phyloP scores from a whole-genome alignment of 768 basidiomycete species.

The Tricholoma flavovirens region DNA sequence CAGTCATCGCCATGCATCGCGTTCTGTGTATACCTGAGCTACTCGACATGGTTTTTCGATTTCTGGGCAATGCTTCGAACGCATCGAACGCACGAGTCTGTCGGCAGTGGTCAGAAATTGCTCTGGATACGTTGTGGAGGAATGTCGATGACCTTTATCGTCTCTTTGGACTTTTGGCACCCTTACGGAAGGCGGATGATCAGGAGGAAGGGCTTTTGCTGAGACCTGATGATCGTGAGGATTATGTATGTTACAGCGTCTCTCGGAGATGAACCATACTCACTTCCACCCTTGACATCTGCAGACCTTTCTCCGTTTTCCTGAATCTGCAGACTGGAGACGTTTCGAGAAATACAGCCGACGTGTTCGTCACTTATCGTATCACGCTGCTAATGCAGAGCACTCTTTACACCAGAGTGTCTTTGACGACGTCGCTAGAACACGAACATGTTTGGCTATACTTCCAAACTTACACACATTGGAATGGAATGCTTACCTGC shows the following conservation, averaged over 20 bases:
- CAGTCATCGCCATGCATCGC: slow-evolving; percentile 18
- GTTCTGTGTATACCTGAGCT: slow-evolving; percentile 55
- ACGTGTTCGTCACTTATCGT: slow-evolving; percentile 38
- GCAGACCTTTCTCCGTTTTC: slow-evolving; percentile 37
- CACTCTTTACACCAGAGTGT: slow-evolving; percentile 26
- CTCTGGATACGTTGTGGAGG: slow-evolving; percentile 54
- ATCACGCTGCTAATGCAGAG: slow-evolving; percentile 12
- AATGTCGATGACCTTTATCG: slow-evolving; percentile 40
- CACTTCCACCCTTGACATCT: background rate
- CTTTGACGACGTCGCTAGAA: slow-evolving; percentile 53
- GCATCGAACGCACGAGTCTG: slow-evolving; percentile 47
- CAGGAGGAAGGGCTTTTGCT: background rate
- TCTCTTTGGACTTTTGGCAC: slow-evolving; percentile 46
- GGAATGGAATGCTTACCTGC: slow-evolving; percentile 35
- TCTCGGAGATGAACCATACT: background rate
- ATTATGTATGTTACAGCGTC: slow-evolving; percentile 15
- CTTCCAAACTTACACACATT: slow-evolving; percentile 51
- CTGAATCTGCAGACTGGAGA: slow-evolving; percentile 46
- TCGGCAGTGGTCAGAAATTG: slow-evolving; percentile 53
- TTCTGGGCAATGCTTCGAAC: slow-evolving; percentile 36
- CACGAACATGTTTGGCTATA: slow-evolving; percentile 46
- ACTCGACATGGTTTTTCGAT: slow-evolving; percentile 49
- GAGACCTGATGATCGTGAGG: slow-evolving; percentile 11
- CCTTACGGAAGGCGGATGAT: slow-evolving; percentile 23
- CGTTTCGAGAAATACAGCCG: slow-evolving; percentile 49